Evolutionary conservation across 2,329 filamentous ascomycete genomes (phyloP).

Genomic region (Fonsecaea multimorphosa): DNA sequence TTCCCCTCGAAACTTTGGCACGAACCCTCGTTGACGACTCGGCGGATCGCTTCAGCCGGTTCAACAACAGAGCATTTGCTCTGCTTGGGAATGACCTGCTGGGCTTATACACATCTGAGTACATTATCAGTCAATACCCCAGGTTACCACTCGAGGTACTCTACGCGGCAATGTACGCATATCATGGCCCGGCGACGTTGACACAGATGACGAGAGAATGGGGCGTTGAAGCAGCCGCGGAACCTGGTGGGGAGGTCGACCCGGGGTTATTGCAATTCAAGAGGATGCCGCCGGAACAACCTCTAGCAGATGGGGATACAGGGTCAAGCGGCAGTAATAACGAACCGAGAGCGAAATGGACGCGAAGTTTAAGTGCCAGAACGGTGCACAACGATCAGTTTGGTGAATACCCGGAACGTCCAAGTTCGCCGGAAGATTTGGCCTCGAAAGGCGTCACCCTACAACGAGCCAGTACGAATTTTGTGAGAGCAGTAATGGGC

Average conservation of each 20-base stretch:
- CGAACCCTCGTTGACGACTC: constrained; percentile 84
- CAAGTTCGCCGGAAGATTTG: constrained; percentile 27
- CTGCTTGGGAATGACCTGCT: constrained; percentile 82
- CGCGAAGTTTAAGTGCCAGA: constrained; percentile 74
- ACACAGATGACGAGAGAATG: constrained; percentile 78
- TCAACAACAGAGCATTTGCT: constrained; percentile 88
- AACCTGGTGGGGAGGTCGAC: constrained; percentile 89
- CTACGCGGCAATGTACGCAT: constrained; percentile 84
- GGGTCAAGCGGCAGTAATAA: constrained; percentile 53
- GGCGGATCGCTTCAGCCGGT: constrained; percentile 76
- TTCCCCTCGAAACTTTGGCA: constrained; percentile 85
- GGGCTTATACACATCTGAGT: constrained; percentile 87
- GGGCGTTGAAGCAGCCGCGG: constrained; percentile 88
- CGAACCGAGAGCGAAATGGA: constrained; percentile 50
- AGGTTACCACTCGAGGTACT: constrained; percentile 88
- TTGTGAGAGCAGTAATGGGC: constrained; percentile 83
- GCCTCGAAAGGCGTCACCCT: constrained; percentile 50
- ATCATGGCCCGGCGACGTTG: constrained; percentile 76
- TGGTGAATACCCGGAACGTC: constrained; percentile 64
- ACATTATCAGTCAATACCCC: constrained; percentile 85
- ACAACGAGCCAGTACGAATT: constrained; percentile 71
- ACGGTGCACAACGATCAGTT: constrained; percentile 85
- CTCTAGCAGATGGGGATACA: constrained; percentile 36
- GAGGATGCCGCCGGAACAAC: constrained; percentile 51
- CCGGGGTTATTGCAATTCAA: constrained; percentile 85